These are phyloP conservation scores for Sphaerulina populicola DNA, from an alignment of 2,329 filamentous ascomycete species.

Conservation along the genomic window DNA sequence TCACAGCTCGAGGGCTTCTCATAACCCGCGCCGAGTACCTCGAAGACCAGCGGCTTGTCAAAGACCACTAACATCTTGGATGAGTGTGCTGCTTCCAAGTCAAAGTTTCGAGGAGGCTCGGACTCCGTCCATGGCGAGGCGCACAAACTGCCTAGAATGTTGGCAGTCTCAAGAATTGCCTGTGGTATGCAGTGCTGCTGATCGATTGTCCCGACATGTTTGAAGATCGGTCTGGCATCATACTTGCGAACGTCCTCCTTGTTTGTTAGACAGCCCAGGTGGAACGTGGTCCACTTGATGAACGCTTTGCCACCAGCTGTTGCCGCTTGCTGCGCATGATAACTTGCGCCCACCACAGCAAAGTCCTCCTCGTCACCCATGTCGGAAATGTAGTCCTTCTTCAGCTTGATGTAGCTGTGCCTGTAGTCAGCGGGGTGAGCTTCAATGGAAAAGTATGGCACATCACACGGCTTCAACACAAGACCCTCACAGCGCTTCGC, in stretches of 20 bases:
- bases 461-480: constrained; percentile 66
- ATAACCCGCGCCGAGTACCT: constrained; percentile 72
- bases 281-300: constrained; percentile 66
- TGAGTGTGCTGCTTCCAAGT: constrained; percentile 14
- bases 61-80: constrained; percentile 49
- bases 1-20: constrained; percentile 60
- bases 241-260: constrained; percentile 50
- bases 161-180: constrained; percentile 38
- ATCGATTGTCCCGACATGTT: constrained; percentile 51
- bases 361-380: constrained; percentile 71
- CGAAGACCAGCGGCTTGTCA: constrained; percentile 63
- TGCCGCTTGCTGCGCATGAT: constrained; percentile 55
- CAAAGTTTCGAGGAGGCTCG: constrained; percentile 19
- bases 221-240: constrained; percentile 51
- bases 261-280: constrained; percentile 67
- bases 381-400: constrained; percentile 72
- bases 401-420: constrained; percentile 62
- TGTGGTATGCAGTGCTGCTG: constrained; percentile 42
- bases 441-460: constrained; percentile 58
- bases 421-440: constrained; percentile 15
- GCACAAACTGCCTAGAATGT: constrained; percentile 35
- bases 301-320: constrained; percentile 43
- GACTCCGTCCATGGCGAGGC: constrained; percentile 28
- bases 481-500: constrained; percentile 64
- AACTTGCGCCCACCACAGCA: constrained; percentile 66